Base-by-base conservation (phyloP, 2,329 filamentous ascomycete genomes). In the Amylocarpus encephaloides region DNA sequence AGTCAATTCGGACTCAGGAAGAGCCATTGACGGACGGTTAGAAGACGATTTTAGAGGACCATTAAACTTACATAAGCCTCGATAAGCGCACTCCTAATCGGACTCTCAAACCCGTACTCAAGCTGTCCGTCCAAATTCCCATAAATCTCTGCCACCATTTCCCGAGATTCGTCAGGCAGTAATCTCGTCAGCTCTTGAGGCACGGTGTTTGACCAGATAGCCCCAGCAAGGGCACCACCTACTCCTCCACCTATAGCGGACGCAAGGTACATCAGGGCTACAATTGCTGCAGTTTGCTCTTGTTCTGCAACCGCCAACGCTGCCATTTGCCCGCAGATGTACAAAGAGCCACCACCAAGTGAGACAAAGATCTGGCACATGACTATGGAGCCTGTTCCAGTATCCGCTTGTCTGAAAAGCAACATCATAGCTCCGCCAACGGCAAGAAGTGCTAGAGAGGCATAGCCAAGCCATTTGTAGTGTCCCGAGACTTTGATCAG, bases 321-420 rank as follows among this genome's bases (percentile, higher is more conserved):
- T 9, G 77, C 78, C 59, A 85, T 73, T 62, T 85, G 76, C 40
- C 78, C 73, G 45, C 73, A 73, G 42, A 83, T 77, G 51, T 79
- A 75, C 5, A 82, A 69, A 10, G 76, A 71, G 11, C 78, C 79
- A 3, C 78, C 79, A 3, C 74, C 76, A 33, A 79, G 71, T 6
- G 79, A 76, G 52, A 84, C 75, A 51, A 83, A 72, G 43, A 83
- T 72, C 61, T 84, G 79, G 41, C 76, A 79, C 66, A 79, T 75
- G 61, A 83, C 64, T 13, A 83, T 69, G 61, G 77, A 76, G 3
- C 74, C 68, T 18, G 79, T 68, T 22, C 73, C 71, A 42, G 68
- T 70, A 38, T 73, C 69, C 40, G 77, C 73, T 50, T 72, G 70
- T 18, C 79, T 77, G 66, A 77, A 81, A 30, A 77, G 63, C 53